Conservation (phyloP, 495 filamentous ascomycete species). For the Tuber aestivum region DNA sequence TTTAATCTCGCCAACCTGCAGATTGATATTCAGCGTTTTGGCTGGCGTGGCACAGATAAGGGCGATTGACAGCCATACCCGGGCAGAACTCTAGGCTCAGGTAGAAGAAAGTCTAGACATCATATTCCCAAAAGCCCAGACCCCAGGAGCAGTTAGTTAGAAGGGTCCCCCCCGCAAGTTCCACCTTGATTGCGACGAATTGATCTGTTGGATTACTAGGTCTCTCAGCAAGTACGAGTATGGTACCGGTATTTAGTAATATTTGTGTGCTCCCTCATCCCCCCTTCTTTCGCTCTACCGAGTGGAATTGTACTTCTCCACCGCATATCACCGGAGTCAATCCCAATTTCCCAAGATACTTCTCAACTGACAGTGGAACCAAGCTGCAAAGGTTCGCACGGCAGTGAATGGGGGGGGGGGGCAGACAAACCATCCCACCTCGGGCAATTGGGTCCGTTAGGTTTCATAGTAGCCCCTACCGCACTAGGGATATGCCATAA, state of each 20-base stretch:
- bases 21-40: constrained; percentile 17
- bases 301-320: not conserved
- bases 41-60: constrained; percentile 21
- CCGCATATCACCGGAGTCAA: not conserved
- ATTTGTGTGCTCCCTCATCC: not conserved
- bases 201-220: not conserved
- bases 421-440: not conserved
- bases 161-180: not conserved
- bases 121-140: not conserved
- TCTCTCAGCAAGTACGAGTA: not conserved
- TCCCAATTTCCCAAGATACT: not conserved
- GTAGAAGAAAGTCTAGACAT: not conserved
- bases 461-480: not conserved
- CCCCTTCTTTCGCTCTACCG: not conserved
- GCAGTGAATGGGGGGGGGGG: not conserved
- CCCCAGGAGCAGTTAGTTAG: not conserved
- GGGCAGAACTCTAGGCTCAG: not conserved
- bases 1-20: constrained; percentile 28
- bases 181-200: not conserved
- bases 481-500: not conserved
- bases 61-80: not conserved
- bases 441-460: not conserved
- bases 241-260: not conserved
- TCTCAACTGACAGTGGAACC: not conserved
- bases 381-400: not conserved